Evolutionary conservation across 1,139 yeast genomes (phyloP), one percentile per base, ranked within the genome.

Genomic region (Candida sanyaensis): DNA sequence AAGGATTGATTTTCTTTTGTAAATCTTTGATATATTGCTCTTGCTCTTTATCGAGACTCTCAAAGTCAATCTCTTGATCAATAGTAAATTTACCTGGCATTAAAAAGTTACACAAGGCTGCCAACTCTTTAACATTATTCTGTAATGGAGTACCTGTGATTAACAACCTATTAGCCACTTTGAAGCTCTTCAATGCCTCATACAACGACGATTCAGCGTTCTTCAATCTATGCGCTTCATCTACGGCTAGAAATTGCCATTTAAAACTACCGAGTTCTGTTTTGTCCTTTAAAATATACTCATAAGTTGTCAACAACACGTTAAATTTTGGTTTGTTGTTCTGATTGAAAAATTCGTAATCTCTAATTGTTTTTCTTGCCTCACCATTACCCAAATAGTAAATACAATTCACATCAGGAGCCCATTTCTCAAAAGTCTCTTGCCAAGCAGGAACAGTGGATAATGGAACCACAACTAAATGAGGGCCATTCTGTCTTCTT

Each of bases 361-460:
- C 92, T 55, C 97, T 78, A 36, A 93, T 88, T 1, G 83, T 84
- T 55, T 81, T 80, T 61, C 99, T 83, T 1, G 98, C 86, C 61
- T 84, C 83, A 33, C 95, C 85, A 64, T 95, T 95, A 45, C 99
- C 99, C 73, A 92, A 78, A 62, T 93, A 93, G 60, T 90, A 90
- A 53, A 93, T 83, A 67, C 93, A 89, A 64, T 95, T 93, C 50
- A 95, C 77, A 64, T 92, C 99, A 1, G 99, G 98, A 0, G 99
- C 83, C 99, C 99, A 95, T 61, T 86, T 82, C 60, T 93, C 99
- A 66, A 95, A 88, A 2, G 99, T 95, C 62, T 95, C 99, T 70
- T 93, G 98, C 99, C 99, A 95, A 0, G 99, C 96, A 1, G 98
- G 97, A 48, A 95, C 84, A 0, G 99, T 95, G 1, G 97, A 89